Percentiles rank a stretch among this genome's conserved stretches.
These are phyloP conservation scores for Suillus placidus DNA, from an alignment of 768 basidiomycete genomes.

Conservation along the genomic window DNA sequence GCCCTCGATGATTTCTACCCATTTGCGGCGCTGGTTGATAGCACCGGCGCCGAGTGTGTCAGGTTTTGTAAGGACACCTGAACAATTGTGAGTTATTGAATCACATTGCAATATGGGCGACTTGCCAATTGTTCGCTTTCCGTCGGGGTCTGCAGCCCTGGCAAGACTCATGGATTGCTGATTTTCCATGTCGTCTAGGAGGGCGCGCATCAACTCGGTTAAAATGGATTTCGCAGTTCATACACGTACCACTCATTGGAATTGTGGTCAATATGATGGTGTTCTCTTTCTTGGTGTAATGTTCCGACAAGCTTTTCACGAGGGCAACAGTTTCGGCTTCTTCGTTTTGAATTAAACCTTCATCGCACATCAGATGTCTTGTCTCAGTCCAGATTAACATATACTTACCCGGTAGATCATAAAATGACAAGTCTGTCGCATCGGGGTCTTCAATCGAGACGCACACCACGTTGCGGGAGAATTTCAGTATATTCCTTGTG, in stretches of 20 bases:
- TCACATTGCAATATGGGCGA: neutral
- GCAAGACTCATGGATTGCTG: constrained; percentile 56
- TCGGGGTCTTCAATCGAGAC: constrained; percentile 43
- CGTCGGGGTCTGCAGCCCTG: constrained; percentile 45
- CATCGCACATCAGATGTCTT: neutral
- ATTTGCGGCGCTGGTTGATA: constrained; percentile 38
- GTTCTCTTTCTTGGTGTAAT: constrained; percentile 49
- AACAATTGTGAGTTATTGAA: neutral
- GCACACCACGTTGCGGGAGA: constrained; percentile 46
- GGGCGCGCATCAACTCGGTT: neutral
- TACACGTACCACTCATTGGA: constrained; percentile 51
- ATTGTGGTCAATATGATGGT: constrained; percentile 56
- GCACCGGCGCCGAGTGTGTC: constrained; percentile 47
- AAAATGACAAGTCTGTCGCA: constrained; percentile 41
- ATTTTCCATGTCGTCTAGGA: constrained; percentile 59
- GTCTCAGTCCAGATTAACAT: neutral
- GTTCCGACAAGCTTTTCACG: constrained; percentile 51
- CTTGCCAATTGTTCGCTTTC: constrained; percentile 54
- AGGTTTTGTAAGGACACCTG: constrained; percentile 60
- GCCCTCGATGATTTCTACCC: constrained; percentile 48
- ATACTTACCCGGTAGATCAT: constrained; percentile 42
- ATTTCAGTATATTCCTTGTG: constrained; percentile 24
- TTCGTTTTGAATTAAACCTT: constrained; percentile 55
- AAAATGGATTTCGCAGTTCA: neutral
- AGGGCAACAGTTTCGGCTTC: constrained; percentile 45